Conservation (phyloP, 768 basidiomycete species). For the Russula lepida region DNA sequence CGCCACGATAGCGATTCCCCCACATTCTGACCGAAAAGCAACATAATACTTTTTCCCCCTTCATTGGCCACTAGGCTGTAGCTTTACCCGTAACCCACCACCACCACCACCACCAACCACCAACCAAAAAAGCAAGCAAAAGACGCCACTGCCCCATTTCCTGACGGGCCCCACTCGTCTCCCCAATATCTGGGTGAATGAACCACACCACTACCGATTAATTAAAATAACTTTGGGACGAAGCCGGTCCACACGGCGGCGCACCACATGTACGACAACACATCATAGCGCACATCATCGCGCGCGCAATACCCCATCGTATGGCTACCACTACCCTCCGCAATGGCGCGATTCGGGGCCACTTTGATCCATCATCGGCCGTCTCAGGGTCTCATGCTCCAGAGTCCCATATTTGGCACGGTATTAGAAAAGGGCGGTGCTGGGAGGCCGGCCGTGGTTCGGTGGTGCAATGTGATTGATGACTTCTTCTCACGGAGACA, state of each 20-base stretch:
- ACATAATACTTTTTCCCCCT: background rate
- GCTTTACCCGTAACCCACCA: background rate
- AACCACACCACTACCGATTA: background rate
- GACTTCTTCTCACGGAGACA: background rate
- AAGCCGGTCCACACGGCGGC: background rate
- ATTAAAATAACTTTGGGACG: background rate
- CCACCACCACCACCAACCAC: too few species aligned
- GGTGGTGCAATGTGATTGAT: background rate
- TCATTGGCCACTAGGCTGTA: background rate
- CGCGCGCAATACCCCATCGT: background rate
- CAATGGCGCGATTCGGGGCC: background rate
- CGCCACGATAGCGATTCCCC: background rate
- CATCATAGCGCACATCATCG: background rate
- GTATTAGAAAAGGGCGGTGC: background rate
- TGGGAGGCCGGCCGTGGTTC: too few species aligned
- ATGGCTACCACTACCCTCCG: background rate
- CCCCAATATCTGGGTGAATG: background rate
- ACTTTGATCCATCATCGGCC: background rate
- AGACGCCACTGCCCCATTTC: background rate
- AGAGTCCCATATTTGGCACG: background rate
- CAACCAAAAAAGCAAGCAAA: too few species aligned
- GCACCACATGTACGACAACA: background rate
- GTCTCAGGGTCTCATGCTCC: background rate
- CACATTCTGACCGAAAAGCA: background rate
- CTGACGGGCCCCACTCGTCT: background rate